Percentiles rank a stretch among this genome's conserved stretches.
Conservation (phyloP, 306 rosid genomes). For the Ormosia semicastrata region DNA sequence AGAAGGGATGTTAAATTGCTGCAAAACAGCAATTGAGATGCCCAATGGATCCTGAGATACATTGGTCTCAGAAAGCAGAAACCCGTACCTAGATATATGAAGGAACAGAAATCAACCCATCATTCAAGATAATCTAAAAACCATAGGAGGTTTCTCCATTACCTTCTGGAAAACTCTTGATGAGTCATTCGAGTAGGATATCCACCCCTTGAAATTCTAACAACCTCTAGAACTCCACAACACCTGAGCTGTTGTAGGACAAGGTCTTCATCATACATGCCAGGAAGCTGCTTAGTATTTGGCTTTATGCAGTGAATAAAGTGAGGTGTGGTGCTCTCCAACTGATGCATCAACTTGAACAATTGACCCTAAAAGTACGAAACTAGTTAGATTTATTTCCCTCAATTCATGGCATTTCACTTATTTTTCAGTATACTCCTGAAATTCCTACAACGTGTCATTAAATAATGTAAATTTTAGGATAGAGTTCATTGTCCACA, state of each 20-base stretch:
- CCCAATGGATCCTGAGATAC: constrained; percentile 66
- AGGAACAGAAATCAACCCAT: constrained; percentile 15
- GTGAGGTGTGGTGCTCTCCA: constrained; percentile 84
- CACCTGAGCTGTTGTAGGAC: constrained; percentile 79
- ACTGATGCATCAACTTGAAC: constrained; percentile 67
- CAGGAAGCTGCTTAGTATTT: constrained; percentile 72
- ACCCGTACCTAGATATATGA: constrained; percentile 57
- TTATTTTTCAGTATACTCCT: neutral
- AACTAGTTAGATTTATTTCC: constrained; percentile 28
- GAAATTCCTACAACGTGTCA: neutral
- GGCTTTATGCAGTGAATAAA: constrained; percentile 90
- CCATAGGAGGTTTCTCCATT: constrained; percentile 16
- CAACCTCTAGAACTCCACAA: constrained; percentile 65
- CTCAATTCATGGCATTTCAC: neutral
- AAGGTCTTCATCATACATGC: constrained; percentile 59
- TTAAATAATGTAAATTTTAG: neutral
- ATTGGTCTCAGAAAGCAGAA: constrained; percentile 52
- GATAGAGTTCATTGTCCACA: constrained; percentile 13
- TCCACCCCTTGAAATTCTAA: constrained; percentile 75
- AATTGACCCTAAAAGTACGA: constrained; percentile 58
- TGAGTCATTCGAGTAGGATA: constrained; percentile 80
- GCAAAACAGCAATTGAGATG: constrained; percentile 67
- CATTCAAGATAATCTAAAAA: constrained; percentile 24
- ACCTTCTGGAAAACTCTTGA: constrained; percentile 88
- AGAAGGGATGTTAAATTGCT: constrained; percentile 62